Evolutionary conservation across 1,284 basidiomycete species (phyloP).

Genomic region (Leccinum pseudoinsigne): DNA sequence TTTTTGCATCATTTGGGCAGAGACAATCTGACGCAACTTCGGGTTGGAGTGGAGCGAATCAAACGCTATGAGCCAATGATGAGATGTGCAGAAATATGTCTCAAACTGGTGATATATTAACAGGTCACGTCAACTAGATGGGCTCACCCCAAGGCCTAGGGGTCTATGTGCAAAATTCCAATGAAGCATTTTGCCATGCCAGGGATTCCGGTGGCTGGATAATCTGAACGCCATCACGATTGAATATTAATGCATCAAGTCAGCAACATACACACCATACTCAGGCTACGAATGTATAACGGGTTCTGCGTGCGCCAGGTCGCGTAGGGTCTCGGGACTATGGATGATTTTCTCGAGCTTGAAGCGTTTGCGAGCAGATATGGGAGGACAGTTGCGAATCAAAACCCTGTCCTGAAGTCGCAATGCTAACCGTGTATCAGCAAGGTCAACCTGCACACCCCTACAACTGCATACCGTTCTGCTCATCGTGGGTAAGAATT

Average conservation of each 20-base stretch:
- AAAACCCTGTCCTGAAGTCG: slow-evolving; percentile 66
- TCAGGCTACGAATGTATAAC: slow-evolving; percentile 11
- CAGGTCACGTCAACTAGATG: slow-evolving; percentile 9
- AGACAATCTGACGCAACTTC: background rate
- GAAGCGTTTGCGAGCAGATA: slow-evolving; percentile 77
- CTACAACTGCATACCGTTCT: slow-evolving; percentile 50
- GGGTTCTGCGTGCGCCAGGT: slow-evolving; percentile 31
- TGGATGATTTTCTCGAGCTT: slow-evolving; percentile 61
- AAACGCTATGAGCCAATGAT: background rate
- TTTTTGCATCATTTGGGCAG: slow-evolving; percentile 38
- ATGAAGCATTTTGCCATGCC: background rate
- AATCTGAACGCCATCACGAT: background rate
- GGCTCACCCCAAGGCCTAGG: slow-evolving; percentile 19
- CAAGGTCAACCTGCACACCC: background rate
- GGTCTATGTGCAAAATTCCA: background rate
- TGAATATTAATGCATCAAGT: slow-evolving; percentile 2
- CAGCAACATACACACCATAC: slow-evolving; percentile 1
- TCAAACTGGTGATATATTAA: slow-evolving; percentile 15
- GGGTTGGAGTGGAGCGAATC: background rate
- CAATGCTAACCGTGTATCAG: slow-evolving; percentile 47
- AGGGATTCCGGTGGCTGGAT: background rate
- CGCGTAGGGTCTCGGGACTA: slow-evolving; percentile 65
- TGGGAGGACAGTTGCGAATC: slow-evolving; percentile 77
- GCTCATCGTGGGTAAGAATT: slow-evolving; percentile 71
- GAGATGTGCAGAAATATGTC: slow-evolving; percentile 7